These are phyloP conservation scores for Papiliotrema fonsecae DNA, from an alignment of 1,284 basidiomycete species.

Conservation along the genomic window DNA sequence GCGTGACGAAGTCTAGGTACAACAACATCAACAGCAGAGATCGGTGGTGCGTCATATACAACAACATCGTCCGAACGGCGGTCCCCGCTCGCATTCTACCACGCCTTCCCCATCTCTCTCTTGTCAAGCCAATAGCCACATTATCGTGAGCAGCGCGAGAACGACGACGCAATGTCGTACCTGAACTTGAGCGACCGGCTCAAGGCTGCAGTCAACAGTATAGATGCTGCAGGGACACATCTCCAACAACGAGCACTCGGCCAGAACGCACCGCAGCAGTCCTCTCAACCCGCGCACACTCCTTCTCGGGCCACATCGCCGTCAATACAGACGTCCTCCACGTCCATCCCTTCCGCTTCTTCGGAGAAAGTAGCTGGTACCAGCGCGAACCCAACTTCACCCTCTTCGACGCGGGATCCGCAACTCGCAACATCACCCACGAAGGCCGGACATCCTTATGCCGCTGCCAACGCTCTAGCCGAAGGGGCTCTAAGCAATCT, in stretches of 20 bases:
- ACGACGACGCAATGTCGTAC: too few relatives aligned
- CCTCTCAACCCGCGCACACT: too few relatives aligned
- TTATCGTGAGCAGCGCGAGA: too few relatives aligned
- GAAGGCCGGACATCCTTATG: neutral
- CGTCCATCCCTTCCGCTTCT: neutral
- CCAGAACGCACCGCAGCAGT: too few relatives aligned
- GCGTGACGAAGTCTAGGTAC: neutral
- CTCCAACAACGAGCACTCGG: constrained; percentile 32
- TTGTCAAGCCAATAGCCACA: too few relatives aligned
- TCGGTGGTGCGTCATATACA: too few relatives aligned
- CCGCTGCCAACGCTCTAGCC: constrained; percentile 10
- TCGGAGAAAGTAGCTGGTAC: neutral
- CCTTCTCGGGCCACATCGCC: neutral
- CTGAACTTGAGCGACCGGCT: constrained; percentile 26
- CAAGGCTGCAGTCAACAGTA: constrained; percentile 39
- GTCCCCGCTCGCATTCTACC: too few relatives aligned
- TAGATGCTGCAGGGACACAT: constrained; percentile 35
- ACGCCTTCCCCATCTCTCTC: too few relatives aligned
- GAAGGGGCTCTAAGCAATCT: constrained; percentile 36
- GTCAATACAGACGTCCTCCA: neutral
- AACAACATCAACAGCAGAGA: neutral
- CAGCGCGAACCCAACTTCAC: neutral
- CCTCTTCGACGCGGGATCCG: neutral
- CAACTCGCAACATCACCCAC: constrained; percentile 1
- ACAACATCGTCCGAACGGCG: neutral